These are phyloP conservation scores for Penicillium concentricum DNA, from an alignment of 2,329 filamentous ascomycete species.

Conservation along the genomic window DNA sequence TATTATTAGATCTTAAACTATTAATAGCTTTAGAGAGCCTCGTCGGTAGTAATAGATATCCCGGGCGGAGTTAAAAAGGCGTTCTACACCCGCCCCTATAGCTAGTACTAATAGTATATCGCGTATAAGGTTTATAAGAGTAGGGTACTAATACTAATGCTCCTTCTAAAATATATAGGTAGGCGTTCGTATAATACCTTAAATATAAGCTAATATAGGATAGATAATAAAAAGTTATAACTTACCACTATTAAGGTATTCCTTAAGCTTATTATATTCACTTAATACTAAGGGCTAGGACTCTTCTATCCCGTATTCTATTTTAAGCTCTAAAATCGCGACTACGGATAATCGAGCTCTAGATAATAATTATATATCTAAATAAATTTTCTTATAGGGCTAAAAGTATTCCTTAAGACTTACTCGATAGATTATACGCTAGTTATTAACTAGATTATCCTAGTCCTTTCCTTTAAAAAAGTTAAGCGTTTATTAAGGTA, in stretches of 20 bases:
- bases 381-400: neutral
- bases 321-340: neutral
- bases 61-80: neutral
- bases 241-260: neutral
- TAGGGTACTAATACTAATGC: neutral
- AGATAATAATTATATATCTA: neutral
- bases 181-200: neutral
- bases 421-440: neutral
- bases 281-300: neutral
- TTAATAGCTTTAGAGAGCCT: neutral
- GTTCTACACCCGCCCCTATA: neutral
- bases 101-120: no score
- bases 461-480: slow-evolving; percentile 11
- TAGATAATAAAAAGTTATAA: neutral
- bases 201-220: neutral
- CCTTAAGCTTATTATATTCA: neutral
- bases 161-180: neutral
- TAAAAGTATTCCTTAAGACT: neutral
- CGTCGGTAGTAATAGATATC: neutral
- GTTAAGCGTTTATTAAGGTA: slow-evolving; percentile 7
- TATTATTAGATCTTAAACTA: neutral
- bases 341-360: neutral
- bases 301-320: neutral
- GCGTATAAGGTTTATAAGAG: neutral
- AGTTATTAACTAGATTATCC: slow-evolving; percentile 1